Conservation (phyloP, 2,329 filamentous ascomycete species). For the Whalleya microplaca region DNA sequence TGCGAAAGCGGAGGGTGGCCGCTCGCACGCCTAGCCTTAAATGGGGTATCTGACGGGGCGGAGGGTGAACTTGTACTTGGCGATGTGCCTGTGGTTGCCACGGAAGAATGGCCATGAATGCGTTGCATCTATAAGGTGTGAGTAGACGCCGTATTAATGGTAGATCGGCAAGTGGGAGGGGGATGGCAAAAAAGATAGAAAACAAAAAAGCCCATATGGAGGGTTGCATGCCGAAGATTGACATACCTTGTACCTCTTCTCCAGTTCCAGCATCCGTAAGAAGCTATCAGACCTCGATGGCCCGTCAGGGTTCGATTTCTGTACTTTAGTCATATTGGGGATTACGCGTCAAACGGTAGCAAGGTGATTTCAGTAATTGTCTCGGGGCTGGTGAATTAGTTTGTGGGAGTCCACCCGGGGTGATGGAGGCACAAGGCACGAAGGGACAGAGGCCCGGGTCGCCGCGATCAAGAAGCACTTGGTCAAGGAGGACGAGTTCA, state of each 20-base stretch:
- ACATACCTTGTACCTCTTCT: conserved; percentile 61
- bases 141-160: conserved; percentile 33
- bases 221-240: conserved; percentile 35
- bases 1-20: conserved; percentile 39
- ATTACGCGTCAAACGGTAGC: conserved; percentile 34
- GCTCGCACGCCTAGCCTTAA: conserved; percentile 38
- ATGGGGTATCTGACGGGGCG: conserved; percentile 32
- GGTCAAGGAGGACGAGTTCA: conserved; percentile 28
- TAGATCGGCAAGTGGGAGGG: conserved; percentile 32
- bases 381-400: conserved; percentile 12
- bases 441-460: conserved; percentile 36
- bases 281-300: conserved; percentile 51
- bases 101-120: conserved; percentile 38
- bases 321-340: conserved; percentile 39
- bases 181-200: conserved; percentile 18
- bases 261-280: conserved; percentile 62
- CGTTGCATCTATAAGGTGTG: conserved; percentile 43
- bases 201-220: conserved; percentile 21
- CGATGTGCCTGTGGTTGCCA: conserved; percentile 29
- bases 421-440: conserved; percentile 16
- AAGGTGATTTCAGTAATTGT: conserved; percentile 15
- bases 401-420: conserved; percentile 13
- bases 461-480: conserved; percentile 30
- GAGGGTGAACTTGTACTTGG: conserved; percentile 36
- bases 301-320: conserved; percentile 31